Evolutionary conservation across 805 yeast species (phyloP), one percentile per base, ranked within the genome.

Genomic region (Ogataea paraovalis): DNA sequence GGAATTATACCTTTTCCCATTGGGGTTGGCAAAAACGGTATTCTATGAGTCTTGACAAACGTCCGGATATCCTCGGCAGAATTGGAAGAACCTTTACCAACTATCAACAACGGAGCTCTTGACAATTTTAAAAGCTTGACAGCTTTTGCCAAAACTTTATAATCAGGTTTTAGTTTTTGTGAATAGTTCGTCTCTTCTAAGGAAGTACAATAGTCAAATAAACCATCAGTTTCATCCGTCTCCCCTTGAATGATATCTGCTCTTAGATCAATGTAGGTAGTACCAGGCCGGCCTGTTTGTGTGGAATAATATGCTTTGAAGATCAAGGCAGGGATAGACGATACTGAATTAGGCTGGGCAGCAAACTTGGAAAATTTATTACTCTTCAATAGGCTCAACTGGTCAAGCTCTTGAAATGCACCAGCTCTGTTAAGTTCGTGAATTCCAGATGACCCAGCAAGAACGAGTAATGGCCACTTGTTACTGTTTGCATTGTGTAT

Each of bases 1-100:
- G 78, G 68, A 1, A 84, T 64, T 0, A 83, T 78, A 9, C 91
- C 91, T 61, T 84, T 84, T 0, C 86, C 91, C 91, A 84, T 84
- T 3, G 91, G 89, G 0, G 90, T 83, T 9, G 90, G 87, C 42
- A 84, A 57, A 54, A 84, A 84, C 1, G 85, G 79, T 1, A 83
- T 43, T 9, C 67, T 56, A 44, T 79, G 75, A 1, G 45, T 33
- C 5, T 59, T 44, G 18, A 83, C 71, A 43, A 84, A 70, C 0
- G 53, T 36, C 1, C 75, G 61, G 8, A 83, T 49, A 2, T 61
- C 58, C 33, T 63, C 62, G 2, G 70, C 67, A 7, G 54, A 42
- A 48, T 75, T 71, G 0, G 84, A 76, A 2, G 84, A 76, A 3
- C 89, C 89, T 62, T 84, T 84, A 3, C 91, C 91, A 10, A 85